Conservation (phyloP, 805 yeast species). For the Isabelozyma rhagii region DNA sequence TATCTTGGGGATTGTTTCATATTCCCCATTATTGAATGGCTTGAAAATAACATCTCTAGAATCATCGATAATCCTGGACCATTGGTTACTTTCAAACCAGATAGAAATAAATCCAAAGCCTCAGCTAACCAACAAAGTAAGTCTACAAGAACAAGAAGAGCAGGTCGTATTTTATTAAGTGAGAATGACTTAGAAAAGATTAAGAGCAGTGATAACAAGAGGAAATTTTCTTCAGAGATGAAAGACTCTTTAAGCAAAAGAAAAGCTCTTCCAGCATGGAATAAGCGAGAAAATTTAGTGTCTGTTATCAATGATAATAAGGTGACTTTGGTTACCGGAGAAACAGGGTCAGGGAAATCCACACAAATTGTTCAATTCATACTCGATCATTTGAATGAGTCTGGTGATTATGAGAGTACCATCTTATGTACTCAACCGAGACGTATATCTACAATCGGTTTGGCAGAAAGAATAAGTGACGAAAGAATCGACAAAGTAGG, state of each 20-base stretch:
- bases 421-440: conserved; percentile 94
- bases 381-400: conserved; percentile 57
- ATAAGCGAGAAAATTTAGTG: conserved; percentile 54
- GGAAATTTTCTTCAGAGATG: conserved; percentile 30
- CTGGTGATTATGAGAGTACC: conserved; percentile 49
- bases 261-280: conserved; percentile 79
- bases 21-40: conserved; percentile 71
- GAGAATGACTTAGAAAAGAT: conserved; percentile 6
- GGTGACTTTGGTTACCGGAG: conserved; percentile 85
- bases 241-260: conserved; percentile 42
- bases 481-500: conserved; percentile 71
- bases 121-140: neutral
- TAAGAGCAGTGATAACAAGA: conserved; percentile 15
- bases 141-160: neutral
- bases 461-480: conserved; percentile 87
- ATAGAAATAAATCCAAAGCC: conserved; percentile 9
- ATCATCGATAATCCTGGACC: conserved; percentile 77
- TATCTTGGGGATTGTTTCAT: conserved; percentile 70
- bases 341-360: conserved; percentile 96
- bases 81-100: conserved; percentile 27
- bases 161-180: neutral
- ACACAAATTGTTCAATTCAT: conserved; percentile 92
- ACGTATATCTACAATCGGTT: conserved; percentile 90
- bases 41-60: conserved; percentile 56
- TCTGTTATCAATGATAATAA: conserved; percentile 53